These are phyloP conservation scores for Phytophthora citricola DNA, from an alignment of 352 stramenopile genomes.

Conservation along the genomic window DNA sequence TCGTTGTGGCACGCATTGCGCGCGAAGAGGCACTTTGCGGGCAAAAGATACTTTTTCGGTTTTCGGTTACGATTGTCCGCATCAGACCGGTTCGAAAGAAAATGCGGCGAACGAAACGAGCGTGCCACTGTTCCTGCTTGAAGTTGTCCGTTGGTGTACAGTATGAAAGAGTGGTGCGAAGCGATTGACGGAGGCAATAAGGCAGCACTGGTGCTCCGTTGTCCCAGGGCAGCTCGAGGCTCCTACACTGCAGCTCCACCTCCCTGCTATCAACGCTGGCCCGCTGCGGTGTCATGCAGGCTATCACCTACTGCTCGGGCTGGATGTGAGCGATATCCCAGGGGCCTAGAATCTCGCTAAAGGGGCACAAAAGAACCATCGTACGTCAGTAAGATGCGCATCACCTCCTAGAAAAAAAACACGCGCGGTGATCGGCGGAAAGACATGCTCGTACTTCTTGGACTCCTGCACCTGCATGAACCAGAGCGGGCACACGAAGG, in stretches of 20 bases:
- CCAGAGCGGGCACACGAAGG: slow-evolving; percentile 88
- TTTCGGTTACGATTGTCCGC: slow-evolving; percentile 21
- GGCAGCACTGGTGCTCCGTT: neutral
- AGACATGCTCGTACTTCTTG: slow-evolving; percentile 81
- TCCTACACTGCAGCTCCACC: neutral
- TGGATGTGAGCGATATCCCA: slow-evolving; percentile 93
- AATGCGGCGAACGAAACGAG: slow-evolving; percentile 40
- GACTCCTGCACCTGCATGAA: slow-evolving; percentile 92
- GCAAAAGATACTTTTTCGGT: slow-evolving; percentile 37
- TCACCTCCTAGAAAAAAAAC: slow-evolving; percentile 11
- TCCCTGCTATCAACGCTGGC: neutral
- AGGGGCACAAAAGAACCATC: slow-evolving; percentile 24
- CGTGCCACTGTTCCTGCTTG: slow-evolving; percentile 24
- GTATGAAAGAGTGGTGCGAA: slow-evolving; percentile 16
- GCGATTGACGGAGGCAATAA: neutral
- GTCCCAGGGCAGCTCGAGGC: neutral
- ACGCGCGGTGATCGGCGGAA: slow-evolving; percentile 14
- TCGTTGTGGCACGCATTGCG: slow-evolving; percentile 15
- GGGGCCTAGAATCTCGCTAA: slow-evolving; percentile 87
- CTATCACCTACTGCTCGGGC: slow-evolving; percentile 51
- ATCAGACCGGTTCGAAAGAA: slow-evolving; percentile 39
- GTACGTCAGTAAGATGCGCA: slow-evolving; percentile 32
- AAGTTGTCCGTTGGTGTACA: slow-evolving; percentile 11
- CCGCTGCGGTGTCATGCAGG: neutral
- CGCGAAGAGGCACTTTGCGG: slow-evolving; percentile 26